Conservation (phyloP, 257 asterid genomes). For the Cruciata laevipes region DNA sequence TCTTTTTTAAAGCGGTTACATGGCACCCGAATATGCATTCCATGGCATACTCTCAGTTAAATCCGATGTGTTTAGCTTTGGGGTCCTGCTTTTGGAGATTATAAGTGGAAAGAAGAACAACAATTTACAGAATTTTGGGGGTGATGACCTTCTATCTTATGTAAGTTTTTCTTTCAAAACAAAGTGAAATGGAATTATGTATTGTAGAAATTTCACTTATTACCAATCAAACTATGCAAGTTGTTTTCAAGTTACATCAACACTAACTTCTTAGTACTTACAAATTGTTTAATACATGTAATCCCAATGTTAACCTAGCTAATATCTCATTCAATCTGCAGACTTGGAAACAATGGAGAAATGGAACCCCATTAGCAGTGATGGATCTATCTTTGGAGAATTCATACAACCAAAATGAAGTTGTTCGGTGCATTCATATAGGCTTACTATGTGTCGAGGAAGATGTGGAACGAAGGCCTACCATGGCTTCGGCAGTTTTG, state of each 20-base stretch:
- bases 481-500: conserved; percentile 8
- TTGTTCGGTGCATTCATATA: conserved; percentile 21
- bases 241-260: too few relatives aligned
- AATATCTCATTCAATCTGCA: background rate
- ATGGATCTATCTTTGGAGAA: conserved; percentile 20
- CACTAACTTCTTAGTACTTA: too few relatives aligned
- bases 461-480: conserved; percentile 24
- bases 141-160: conserved; percentile 2
- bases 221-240: too few relatives aligned
- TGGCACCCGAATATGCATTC: background rate
- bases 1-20: background rate
- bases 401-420: conserved; percentile 8
- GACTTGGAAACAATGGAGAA: conserved; percentile 28
- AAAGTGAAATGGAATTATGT: background rate
- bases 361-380: conserved; percentile 13
- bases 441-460: conserved; percentile 32
- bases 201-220: too few relatives aligned
- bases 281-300: too few relatives aligned
- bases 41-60: conserved; percentile 6
- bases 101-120: conserved; percentile 7
- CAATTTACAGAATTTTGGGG: background rate
- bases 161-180: background rate
- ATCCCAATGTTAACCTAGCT: too few relatives aligned
- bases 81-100: conserved; percentile 4
- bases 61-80: conserved; percentile 10